Conservation (phyloP, 2,329 filamentous ascomycete genomes). For the Alternaria atra region DNA sequence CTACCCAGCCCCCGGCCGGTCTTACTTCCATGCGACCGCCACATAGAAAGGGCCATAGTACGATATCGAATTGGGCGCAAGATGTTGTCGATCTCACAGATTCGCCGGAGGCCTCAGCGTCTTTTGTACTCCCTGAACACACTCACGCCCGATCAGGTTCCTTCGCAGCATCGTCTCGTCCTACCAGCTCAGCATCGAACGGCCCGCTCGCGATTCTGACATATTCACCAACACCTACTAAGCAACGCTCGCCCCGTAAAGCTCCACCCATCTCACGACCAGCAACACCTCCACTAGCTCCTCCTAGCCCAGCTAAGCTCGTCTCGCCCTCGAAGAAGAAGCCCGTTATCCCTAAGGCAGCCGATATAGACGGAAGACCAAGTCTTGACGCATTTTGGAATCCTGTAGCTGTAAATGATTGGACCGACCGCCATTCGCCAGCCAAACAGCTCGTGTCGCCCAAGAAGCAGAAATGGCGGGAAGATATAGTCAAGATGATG, state of each 20-base stretch:
- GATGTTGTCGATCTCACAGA: conserved; percentile 46
- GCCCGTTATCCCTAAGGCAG: conserved; percentile 39
- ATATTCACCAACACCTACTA: conserved; percentile 48
- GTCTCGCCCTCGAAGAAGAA: conserved; percentile 51
- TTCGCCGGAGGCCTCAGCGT: conserved; percentile 35
- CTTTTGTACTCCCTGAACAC: conserved; percentile 30
- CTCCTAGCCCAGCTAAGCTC: conserved; percentile 43
- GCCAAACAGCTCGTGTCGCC: conserved; percentile 47
- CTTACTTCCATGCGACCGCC: conserved; percentile 34
- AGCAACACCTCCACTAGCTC: conserved; percentile 42
- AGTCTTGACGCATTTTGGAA: conserved; percentile 53
- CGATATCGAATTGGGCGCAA: conserved; percentile 43
- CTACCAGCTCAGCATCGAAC: conserved; percentile 41
- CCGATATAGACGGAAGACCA: conserved; percentile 38
- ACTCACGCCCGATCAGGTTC: conserved; percentile 32
- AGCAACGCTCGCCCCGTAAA: conserved; percentile 47
- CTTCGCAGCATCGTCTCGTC: conserved; percentile 39
- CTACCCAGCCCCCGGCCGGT: conserved; percentile 15
- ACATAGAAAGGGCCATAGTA: conserved; percentile 36
- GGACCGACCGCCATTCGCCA: conserved; percentile 50
- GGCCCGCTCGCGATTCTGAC: conserved; percentile 40
- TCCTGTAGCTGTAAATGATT: conserved; percentile 47
- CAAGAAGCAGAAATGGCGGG: conserved; percentile 46
- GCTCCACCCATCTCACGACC: conserved; percentile 42
- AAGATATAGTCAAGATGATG: conserved; percentile 40